These are phyloP conservation scores for Paecilomyces variotii DNA, from an alignment of 2,329 filamentous ascomycete species.

Conservation along the genomic window DNA sequence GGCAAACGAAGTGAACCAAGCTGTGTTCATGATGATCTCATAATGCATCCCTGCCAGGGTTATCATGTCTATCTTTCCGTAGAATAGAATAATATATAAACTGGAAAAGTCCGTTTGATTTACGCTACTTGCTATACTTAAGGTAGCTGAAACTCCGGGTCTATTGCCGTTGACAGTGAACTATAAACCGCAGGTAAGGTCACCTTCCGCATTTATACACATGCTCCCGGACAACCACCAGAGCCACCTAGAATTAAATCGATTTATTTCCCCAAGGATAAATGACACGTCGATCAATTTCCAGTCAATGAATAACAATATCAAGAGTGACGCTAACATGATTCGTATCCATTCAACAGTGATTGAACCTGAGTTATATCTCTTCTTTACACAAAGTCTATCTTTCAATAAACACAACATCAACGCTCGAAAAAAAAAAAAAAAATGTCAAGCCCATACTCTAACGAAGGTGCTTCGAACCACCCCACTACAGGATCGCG, in stretches of 20 bases:
- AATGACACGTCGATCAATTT: background rate
- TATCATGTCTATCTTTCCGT: background rate
- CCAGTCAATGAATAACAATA: too few species aligned
- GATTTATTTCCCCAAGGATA: background rate
- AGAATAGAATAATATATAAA: background rate
- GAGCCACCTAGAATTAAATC: background rate
- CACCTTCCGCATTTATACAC: background rate
- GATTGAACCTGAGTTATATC: background rate
- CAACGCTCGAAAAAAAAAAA: slow-evolving; percentile 6
- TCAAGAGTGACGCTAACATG: background rate
- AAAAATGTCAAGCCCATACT: slow-evolving; percentile 8
- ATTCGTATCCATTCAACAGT: background rate
- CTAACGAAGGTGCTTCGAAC: slow-evolving; percentile 2
- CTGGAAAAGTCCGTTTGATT: background rate
- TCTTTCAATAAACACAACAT: background rate
- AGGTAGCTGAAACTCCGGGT: background rate
- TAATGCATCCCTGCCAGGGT: background rate
- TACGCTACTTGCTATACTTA: background rate
- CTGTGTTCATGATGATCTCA: background rate
- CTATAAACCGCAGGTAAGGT: background rate
- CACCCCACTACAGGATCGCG: slow-evolving; percentile 8
- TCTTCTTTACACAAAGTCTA: background rate
- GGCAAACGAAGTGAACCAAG: background rate
- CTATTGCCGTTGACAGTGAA: background rate
- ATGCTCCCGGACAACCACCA: background rate